Base-by-base conservation (phyloP, 2,329 filamentous ascomycete genomes). In the Pyrenophora tritici-repentis region DNA sequence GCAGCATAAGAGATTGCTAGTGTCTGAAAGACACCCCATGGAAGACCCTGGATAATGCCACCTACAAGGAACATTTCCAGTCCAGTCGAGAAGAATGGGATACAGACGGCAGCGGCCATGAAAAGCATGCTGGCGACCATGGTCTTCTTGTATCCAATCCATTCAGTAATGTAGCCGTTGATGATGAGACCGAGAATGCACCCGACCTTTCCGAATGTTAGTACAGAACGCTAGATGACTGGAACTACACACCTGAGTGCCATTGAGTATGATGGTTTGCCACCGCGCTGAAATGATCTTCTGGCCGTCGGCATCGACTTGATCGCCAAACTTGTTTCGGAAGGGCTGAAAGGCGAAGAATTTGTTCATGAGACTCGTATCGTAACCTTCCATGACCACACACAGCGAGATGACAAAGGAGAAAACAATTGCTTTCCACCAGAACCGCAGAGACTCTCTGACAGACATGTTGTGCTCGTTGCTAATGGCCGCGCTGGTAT, bases 311-410 rank as follows among this genome's bases (percentile, higher is more conserved):
- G 63, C 49, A 13, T 66, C 53, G 14, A 61, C 57, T 5, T 70
- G 61, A 36, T 70, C 66, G 20, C 76, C 76, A 43, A 73, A 79
- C 33, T 65, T 67, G 43, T 67, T 58, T 39, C 74, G 69, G 68
- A 78, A 79, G 3, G 71, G 64, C 12, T 69, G 67, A 43, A 75
- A 75, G 18, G 67, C 76, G 56, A 83, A 91, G 65, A 92, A 90
- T 72, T 90, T 91, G 77, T 87, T 89, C 71, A 92, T 85, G 49
- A 94, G 77, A 62, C 83, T 85, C 50, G 92, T 80, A 68, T 95
- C 90, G 75, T 91, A 94, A 13, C 89, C 90, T 72, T 95, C 90
- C 91, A 96, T 96, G 61, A 84, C 84, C 67, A 95, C 92, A 70
- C 87, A 90, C 0, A 89, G 91, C 9, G 89, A 93, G 70, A 96